Base-by-base conservation (phyloP, 2,329 filamentous ascomycete species). In the Macrophomina phaseolina region DNA sequence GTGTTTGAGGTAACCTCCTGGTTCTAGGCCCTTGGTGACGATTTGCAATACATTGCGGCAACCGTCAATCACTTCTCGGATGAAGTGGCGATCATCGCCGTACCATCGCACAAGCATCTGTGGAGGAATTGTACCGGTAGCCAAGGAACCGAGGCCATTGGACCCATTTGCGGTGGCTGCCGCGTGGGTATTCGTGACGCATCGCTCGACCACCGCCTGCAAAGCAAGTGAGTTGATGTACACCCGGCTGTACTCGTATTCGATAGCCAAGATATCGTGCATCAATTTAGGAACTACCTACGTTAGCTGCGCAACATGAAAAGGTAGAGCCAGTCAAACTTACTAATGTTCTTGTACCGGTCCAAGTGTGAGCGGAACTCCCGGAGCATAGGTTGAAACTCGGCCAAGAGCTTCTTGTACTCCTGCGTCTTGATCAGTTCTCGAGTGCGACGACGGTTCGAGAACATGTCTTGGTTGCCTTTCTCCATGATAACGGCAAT, bases 221-320 rank as follows among this genome's bases (percentile, higher is more conserved):
- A 99, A 83, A 2, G 94, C 94, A 1, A 99, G 84, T 0, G 94
- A 97, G 77, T 98, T 97, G 81, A 97, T 87, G 75, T 98, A 98
- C 61, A 97, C 91, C 73, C 94, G 88, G 32, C 94, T 93, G 76
- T 97, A 97, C 74, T 98, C 93, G 74, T 95, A 97, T 81, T 99
- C 95, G 70, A 98, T 97, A 7, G 89, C 90, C 36, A 99, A 83
- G 67, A 98, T 94, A 75, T 93, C 89, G 53, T 85, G 83, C 80
- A 90, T 87, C 66, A 86, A 81, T 16, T 83, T 81, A 0, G 85
- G 82, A 36, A 89, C 86, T 84, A 70, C 12, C 2, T 4, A 45
- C 6, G 28, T 66, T 40, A 66, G 55, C 46, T 28, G 36, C 2
- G 11, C 30, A 16, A 16, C 16, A 14, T 8, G 2, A 28, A 12